These are phyloP conservation scores for Platanus orientalis DNA, from an alignment of 164 flowering plant genomes.

Conservation along the genomic window DNA sequence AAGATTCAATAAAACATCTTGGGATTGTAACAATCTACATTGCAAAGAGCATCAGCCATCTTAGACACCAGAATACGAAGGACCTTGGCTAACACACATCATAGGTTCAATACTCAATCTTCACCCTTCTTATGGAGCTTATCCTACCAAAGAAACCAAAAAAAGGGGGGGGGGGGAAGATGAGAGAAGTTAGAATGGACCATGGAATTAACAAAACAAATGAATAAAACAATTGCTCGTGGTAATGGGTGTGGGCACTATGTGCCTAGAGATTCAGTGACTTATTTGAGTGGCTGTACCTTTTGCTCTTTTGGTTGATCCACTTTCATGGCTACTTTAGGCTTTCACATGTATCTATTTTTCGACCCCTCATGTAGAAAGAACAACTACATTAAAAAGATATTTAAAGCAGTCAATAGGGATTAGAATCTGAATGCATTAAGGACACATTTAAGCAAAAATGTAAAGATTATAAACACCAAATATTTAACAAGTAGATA, in stretches of 20 bases:
- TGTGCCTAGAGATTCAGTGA: constrained; percentile 8
- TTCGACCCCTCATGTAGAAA: constrained; percentile 5
- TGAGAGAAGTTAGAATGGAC: background rate
- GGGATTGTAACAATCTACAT: background rate
- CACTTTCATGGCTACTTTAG: constrained; percentile 1
- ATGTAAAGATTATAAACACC: background rate
- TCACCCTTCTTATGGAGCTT: background rate
- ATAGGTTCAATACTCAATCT: background rate
- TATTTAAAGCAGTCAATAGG: constrained; percentile 2
- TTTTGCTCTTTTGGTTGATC: constrained; percentile 10
- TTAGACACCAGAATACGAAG: background rate
- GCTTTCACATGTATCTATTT: constrained; percentile 1
- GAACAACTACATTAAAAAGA: background rate
- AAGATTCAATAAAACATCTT: no score
- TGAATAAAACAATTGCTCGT: background rate
- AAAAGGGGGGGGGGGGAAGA: background rate
- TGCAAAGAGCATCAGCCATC: background rate
- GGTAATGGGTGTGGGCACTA: background rate
- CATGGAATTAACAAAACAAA: background rate
- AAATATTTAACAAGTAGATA: background rate
- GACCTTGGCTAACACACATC: background rate
- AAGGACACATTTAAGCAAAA: constrained; percentile 5
- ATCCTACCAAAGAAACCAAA: background rate
- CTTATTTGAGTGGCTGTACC: background rate
- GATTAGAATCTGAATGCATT: background rate